Percentiles rank a stretch among this genome's conserved stretches.
Conservation (phyloP, 305 asterid species). For the Rubia tinctorum region DNA sequence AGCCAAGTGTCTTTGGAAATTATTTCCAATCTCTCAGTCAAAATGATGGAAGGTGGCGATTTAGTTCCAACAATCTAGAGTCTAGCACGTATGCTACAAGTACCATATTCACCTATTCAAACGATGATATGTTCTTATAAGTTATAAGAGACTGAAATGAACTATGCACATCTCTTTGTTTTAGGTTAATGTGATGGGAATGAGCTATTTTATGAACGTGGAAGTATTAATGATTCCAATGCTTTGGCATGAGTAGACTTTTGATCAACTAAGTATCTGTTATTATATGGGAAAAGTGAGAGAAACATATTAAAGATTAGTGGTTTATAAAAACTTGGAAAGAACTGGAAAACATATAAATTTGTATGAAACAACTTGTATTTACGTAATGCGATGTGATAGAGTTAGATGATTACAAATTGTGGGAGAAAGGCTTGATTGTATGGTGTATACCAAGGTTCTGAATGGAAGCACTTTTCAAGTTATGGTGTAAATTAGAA, state of each 20-base stretch:
- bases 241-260: neutral
- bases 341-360: no score
- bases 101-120: constrained; percentile 10
- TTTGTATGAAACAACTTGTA: neutral
- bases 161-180: neutral
- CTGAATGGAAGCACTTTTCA: no score
- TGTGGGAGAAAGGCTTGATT: neutral
- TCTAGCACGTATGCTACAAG: constrained; percentile 91
- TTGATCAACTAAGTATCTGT: neutral
- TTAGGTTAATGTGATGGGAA: neutral
- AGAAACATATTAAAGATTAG: neutral
- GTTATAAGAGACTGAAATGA: neutral
- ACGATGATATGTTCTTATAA: neutral
- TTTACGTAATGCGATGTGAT: neutral
- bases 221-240: neutral
- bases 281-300: neutral
- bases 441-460: neutral
- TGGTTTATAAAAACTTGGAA: neutral
- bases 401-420: neutral
- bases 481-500: no score
- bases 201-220: neutral
- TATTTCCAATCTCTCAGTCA: constrained; percentile 73
- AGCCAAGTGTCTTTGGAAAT: no score
- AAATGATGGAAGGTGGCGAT: constrained; percentile 98
- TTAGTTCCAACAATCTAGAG: constrained; percentile 76